Base-by-base conservation (phyloP, 2,329 filamentous ascomycete species). In the Ceratocystis eucalypticola region DNA sequence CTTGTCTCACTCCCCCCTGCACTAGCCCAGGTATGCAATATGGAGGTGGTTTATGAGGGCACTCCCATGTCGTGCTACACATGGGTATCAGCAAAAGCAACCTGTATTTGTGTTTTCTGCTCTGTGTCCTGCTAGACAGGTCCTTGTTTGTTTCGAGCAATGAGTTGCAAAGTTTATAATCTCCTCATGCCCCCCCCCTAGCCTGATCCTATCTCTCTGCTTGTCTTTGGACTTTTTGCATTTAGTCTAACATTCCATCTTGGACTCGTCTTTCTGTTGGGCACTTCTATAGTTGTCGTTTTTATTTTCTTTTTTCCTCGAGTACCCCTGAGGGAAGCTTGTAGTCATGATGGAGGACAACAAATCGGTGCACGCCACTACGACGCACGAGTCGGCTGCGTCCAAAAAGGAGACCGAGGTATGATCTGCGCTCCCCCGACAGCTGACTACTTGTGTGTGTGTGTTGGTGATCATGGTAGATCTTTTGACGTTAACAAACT, bases 361-460 rank as follows among this genome's bases (percentile, higher is more conserved):
- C 15, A 57, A 57, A 22, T 57, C 53, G 53, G 33, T 57, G 53
- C 53, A 57, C 28, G 53, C 17, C 53, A 57, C 25, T n/a, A 30
- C 53, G 15, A 57, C 53, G 6, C 28, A 33, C 8, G 20, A 57
- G 28, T 57, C 53, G 12, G 12, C 15, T 33, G 28, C 12, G 17
- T 57, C 53, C 53, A 57, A 57, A 57, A 57, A 57, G 53, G 53
- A 57, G 53, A 15, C 53, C 25, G 53, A 57, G 53, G 53, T 57
- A 57, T 57, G 28, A 57, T 57, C 53, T 57, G 17, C 53, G 5
- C 15, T 41, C 37, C 4, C 28, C 10, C 37, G 12, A 41, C 37
- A 12, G 12, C 15, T 22, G 25, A 30, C 30, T 57, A 30, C 30
- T 12, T 57, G 3, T 30, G 7, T 57, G 15, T 22, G 22, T 22